Conservation (phyloP, 1,139 yeast species). For the Debaryomycetaceae sp. region DNA sequence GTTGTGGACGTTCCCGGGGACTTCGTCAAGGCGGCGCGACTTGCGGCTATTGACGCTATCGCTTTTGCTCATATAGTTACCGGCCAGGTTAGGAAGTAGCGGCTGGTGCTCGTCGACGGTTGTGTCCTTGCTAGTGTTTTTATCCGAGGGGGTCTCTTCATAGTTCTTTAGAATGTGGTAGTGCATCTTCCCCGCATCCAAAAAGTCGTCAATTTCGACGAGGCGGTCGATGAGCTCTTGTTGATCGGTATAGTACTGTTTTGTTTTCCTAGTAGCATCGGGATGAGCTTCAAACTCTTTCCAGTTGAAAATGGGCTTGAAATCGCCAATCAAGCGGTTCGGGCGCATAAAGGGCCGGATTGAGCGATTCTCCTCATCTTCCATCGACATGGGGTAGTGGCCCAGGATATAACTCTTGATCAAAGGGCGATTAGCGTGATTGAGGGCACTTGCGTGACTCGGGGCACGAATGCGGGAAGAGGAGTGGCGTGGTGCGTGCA, state of each 20-base stretch:
- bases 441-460: too few species aligned
- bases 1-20: conserved; percentile 48
- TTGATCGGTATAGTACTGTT: conserved; percentile 37
- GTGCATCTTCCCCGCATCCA: conserved; percentile 62
- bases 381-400: conserved; percentile 22
- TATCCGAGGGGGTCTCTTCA: conserved; percentile 17
- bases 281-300: conserved; percentile 13
- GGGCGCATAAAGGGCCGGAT: conserved; percentile 41
- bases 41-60: conserved; percentile 4
- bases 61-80: conserved; percentile 2
- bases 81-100: not conserved
- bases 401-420: conserved; percentile 18
- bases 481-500: too few species aligned
- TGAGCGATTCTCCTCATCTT: conserved; percentile 14
- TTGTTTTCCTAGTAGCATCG: conserved; percentile 13
- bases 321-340: conserved; percentile 43
- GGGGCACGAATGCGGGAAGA: too few species aligned
- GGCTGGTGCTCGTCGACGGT: not conserved
- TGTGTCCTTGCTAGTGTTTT: not conserved
- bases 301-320: conserved; percentile 42
- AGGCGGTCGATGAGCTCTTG: conserved; percentile 50
- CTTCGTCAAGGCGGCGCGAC: conserved; percentile 27
- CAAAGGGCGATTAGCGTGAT: conserved; percentile 11
- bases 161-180: conserved; percentile 54
- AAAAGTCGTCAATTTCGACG: conserved; percentile 49